phyloP scores from a whole-genome alignment of 2,329 filamentous ascomycete genomes.

The Aspergillus thermomutatus region DNA sequence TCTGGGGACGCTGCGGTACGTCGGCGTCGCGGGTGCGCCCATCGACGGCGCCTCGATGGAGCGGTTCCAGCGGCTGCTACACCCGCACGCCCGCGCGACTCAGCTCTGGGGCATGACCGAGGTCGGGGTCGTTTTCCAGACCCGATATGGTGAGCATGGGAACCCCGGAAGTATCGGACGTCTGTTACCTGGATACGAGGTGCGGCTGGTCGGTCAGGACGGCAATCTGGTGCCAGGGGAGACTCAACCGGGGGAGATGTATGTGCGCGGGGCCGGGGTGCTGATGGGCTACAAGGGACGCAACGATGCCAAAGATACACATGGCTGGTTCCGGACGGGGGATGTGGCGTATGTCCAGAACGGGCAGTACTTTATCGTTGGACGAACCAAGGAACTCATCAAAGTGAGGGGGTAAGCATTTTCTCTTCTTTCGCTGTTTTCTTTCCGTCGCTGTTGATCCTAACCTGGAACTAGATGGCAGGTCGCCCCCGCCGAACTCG shows the following conservation, averaged over 20 bases:
- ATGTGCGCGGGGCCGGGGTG: slow-evolving; percentile 37
- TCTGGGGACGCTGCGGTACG: slow-evolving; percentile 42
- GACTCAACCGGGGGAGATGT: slow-evolving; percentile 38
- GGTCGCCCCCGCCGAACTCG: slow-evolving; percentile 49
- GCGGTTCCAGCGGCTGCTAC: slow-evolving; percentile 41
- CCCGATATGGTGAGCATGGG: slow-evolving; percentile 38
- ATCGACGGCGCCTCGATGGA: slow-evolving; percentile 42
- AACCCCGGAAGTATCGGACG: slow-evolving; percentile 48
- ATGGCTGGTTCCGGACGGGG: slow-evolving; percentile 45
- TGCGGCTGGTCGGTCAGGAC: slow-evolving; percentile 34
- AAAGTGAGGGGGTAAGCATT: slow-evolving; percentile 44
- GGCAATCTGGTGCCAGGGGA: slow-evolving; percentile 29
- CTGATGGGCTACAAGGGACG: slow-evolving; percentile 38
- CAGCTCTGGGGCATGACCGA: slow-evolving; percentile 58
- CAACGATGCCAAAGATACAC: slow-evolving; percentile 30
- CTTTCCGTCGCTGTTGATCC: neutral
- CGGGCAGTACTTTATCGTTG: slow-evolving; percentile 39
- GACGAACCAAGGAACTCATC: slow-evolving; percentile 45
- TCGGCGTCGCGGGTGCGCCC: slow-evolving; percentile 50
- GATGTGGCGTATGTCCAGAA: slow-evolving; percentile 38
- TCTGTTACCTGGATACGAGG: slow-evolving; percentile 39
- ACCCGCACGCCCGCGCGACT: slow-evolving; percentile 39
- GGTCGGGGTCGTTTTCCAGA: slow-evolving; percentile 45
- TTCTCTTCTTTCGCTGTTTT: neutral
- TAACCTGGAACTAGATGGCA: slow-evolving; percentile 38